phyloP scores from a whole-genome alignment of 352 stramenopile species.

The Globisporangium orthogonon region DNA sequence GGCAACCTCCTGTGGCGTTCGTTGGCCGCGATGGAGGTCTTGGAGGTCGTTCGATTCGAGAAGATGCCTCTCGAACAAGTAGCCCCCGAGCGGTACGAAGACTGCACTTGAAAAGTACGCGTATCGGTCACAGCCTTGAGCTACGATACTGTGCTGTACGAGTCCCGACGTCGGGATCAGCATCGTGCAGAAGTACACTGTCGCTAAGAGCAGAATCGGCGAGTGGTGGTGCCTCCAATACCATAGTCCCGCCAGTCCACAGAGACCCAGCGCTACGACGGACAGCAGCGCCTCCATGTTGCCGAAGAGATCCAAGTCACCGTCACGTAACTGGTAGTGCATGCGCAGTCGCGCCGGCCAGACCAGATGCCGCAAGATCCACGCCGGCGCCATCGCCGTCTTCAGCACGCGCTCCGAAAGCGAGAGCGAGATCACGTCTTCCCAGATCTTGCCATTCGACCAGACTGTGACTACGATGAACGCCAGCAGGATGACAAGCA shows the following conservation, averaged over 20 bases:
- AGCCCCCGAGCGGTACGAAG: conserved; percentile 30
- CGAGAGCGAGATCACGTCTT: conserved; percentile 35
- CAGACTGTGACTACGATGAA: conserved; percentile 35
- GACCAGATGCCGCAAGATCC: conserved; percentile 26
- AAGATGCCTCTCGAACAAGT: conserved; percentile 11
- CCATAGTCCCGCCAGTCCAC: not conserved
- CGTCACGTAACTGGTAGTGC: conserved; percentile 46
- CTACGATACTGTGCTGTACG: conserved; percentile 67
- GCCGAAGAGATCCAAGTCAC: conserved; percentile 18
- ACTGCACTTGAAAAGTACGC: conserved; percentile 49
- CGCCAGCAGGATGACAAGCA: conserved; percentile 12
- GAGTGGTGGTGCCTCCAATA: conserved; percentile 1
- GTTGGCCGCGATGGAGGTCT: not conserved
- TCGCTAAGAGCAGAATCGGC: conserved; percentile 21
- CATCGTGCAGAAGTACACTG: conserved; percentile 35
- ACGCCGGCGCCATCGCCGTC: conserved; percentile 26
- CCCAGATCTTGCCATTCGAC: conserved; percentile 35
- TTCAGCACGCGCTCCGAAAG: conserved; percentile 41
- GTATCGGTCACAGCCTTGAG: conserved; percentile 49
- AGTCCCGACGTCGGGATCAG: conserved; percentile 52
- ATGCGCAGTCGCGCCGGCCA: conserved; percentile 42
- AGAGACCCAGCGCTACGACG: conserved; percentile 15
- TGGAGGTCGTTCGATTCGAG: conserved; percentile 3
- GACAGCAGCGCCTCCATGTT: conserved; percentile 34
- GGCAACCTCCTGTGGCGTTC: too few species aligned